These are phyloP conservation scores for Pseudozyma tsukubaensis DNA, from an alignment of 1,284 basidiomycete species.

Conservation along the genomic window DNA sequence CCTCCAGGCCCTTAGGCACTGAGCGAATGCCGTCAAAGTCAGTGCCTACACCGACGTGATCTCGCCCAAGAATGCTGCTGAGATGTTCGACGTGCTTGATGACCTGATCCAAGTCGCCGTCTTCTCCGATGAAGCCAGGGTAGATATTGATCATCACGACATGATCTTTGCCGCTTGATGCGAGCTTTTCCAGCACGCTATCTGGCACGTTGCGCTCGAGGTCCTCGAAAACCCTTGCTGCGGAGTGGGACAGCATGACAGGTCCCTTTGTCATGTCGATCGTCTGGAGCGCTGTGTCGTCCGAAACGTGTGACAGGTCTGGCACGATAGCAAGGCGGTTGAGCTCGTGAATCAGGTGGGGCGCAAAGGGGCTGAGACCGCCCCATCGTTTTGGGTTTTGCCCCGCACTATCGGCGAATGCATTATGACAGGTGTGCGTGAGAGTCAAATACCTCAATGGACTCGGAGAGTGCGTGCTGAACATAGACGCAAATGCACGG, in stretches of 20 bases:
- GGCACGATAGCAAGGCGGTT: constrained; percentile 47
- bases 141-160: constrained; percentile 52
- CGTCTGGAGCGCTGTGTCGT: constrained; percentile 37
- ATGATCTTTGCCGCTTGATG: constrained; percentile 19
- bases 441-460: constrained; percentile 46
- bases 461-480: constrained; percentile 12
- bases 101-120: constrained; percentile 35
- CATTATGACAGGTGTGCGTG: constrained; percentile 51
- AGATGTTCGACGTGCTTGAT: constrained; percentile 38
- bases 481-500: constrained; percentile 21
- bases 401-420: constrained; percentile 40
- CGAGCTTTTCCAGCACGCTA: constrained; percentile 30
- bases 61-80: constrained; percentile 26
- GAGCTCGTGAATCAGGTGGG: constrained; percentile 36
- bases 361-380: constrained; percentile 37
- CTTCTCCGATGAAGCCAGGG: constrained; percentile 50
- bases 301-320: constrained; percentile 50
- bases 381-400: constrained; percentile 37
- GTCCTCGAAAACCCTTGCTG: constrained; percentile 26
- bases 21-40: constrained; percentile 51
- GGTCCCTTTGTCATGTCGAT: constrained; percentile 37
- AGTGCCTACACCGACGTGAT: constrained; percentile 44
- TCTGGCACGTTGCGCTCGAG: constrained; percentile 43
- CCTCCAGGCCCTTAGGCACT: constrained; percentile 31
- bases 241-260: constrained; percentile 49